Conservation (phyloP, 2,329 filamentous ascomycete species). For the Hypomyces perniciosus region DNA sequence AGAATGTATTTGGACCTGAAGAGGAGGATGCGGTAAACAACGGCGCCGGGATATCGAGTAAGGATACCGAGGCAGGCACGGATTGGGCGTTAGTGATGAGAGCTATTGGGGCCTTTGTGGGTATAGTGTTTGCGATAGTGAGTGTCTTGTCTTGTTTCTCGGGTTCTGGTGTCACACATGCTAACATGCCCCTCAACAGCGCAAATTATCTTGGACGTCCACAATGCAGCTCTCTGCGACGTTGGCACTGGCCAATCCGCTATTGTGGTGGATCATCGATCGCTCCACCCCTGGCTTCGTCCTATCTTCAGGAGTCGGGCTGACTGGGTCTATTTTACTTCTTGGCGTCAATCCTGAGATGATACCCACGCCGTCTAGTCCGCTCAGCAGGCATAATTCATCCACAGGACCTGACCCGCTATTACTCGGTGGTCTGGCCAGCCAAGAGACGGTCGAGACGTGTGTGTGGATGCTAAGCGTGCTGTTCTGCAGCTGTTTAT, state of each 20-base stretch:
- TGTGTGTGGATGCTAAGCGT: constrained; percentile 90
- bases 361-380: constrained; percentile 59
- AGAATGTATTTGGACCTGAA: constrained; percentile 41
- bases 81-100: constrained; percentile 67
- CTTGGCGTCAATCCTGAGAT: constrained; percentile 72
- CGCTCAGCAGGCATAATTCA: constrained; percentile 24
- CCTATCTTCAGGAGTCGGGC: constrained; percentile 66
- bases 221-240: constrained; percentile 89
- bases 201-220: constrained; percentile 87
- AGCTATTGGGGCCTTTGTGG: constrained; percentile 55
- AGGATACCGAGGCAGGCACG: constrained; percentile 40
- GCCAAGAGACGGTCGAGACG: constrained; percentile 60
- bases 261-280: constrained; percentile 94
- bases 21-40: constrained; percentile 24
- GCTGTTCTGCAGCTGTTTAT: constrained; percentile 88
- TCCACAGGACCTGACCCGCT: constrained; percentile 13
- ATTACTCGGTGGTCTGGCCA: constrained; percentile 47
- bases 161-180: neutral
- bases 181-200: constrained; percentile 42
- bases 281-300: constrained; percentile 79
- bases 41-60: constrained; percentile 20
- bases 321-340: constrained; percentile 67
- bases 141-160: constrained; percentile 30
- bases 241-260: constrained; percentile 83
- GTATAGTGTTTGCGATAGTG: constrained; percentile 68